Evolutionary conservation across 1,284 basidiomycete species (phyloP).

Genomic region (Ganoderma lucidum): DNA sequence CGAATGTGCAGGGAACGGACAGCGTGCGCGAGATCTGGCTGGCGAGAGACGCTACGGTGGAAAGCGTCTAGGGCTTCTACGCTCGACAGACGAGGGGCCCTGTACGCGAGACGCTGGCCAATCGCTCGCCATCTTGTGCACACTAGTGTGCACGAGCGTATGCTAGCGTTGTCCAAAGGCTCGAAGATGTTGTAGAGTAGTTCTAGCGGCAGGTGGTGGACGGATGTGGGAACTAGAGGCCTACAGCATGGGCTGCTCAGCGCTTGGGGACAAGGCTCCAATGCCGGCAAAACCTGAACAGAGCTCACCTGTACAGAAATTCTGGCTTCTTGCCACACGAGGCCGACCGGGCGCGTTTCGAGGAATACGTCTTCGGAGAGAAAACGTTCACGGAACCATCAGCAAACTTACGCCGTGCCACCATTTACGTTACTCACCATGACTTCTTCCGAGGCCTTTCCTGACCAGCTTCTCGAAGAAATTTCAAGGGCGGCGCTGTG

Average conservation of each 20-base stretch:
- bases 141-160: conserved; percentile 3
- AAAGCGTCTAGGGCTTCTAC: conserved; percentile 1
- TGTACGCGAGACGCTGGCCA: conserved; percentile 5
- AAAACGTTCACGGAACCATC: neutral
- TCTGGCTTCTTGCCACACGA: neutral
- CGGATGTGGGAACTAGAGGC: neutral
- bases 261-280: neutral
- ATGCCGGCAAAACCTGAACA: neutral
- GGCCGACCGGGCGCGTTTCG: neutral
- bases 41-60: neutral
- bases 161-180: conserved; percentile 1
- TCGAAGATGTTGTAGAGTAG: conserved; percentile 14
- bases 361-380: neutral
- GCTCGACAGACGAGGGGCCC: conserved; percentile 11
- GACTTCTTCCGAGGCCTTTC: neutral
- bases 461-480: neutral
- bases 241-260: neutral
- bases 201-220: conserved; percentile 12
- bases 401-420: neutral
- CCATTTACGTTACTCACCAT: neutral
- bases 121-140: conserved; percentile 1
- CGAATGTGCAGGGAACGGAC: conserved; percentile 16
- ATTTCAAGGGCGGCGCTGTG: neutral
- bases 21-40: neutral
- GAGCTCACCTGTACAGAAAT: neutral